phyloP scores from a whole-genome alignment of 306 rosid genomes.

The Herpetospermum pedunculosum region DNA sequence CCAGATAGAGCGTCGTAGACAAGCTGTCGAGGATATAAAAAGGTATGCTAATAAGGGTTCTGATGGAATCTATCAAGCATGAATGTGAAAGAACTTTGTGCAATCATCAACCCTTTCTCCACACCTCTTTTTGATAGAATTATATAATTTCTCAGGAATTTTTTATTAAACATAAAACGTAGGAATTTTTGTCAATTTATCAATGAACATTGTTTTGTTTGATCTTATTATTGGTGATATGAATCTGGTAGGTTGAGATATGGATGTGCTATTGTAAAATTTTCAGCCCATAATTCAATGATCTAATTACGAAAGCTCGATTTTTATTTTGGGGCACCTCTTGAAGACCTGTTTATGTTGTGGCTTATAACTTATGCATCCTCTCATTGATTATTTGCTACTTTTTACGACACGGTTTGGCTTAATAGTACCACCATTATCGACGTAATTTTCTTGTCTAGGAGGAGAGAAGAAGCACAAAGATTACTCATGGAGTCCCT shows the following conservation, averaged over 20 bases:
- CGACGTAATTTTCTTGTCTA: constrained; percentile 13
- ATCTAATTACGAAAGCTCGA: background rate
- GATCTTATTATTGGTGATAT: background rate
- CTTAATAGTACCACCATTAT: background rate
- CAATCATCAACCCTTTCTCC: background rate
- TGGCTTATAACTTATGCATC: background rate
- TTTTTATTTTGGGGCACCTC: background rate
- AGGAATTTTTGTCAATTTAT: background rate
- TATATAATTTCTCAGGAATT: background rate
- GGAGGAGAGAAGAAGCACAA: constrained; percentile 87
- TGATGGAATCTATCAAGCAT: background rate
- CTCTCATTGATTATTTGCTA: background rate
- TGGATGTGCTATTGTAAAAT: background rate
- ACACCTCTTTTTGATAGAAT: background rate
- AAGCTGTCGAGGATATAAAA: constrained; percentile 89
- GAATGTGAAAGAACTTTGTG: background rate
- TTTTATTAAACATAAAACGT: background rate
- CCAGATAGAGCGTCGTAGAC: constrained; percentile 77
- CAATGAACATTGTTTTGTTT: background rate
- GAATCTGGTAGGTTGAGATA: background rate
- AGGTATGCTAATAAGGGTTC: constrained; percentile 32
- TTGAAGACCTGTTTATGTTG: background rate
- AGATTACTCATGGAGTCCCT: constrained; percentile 67
- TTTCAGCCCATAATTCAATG: background rate
- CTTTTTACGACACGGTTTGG: background rate